Evolutionary conservation across 2,329 filamentous ascomycete species (phyloP), one percentile per base, ranked within the genome.

Genomic region (Aspergillus carbonarius): DNA sequence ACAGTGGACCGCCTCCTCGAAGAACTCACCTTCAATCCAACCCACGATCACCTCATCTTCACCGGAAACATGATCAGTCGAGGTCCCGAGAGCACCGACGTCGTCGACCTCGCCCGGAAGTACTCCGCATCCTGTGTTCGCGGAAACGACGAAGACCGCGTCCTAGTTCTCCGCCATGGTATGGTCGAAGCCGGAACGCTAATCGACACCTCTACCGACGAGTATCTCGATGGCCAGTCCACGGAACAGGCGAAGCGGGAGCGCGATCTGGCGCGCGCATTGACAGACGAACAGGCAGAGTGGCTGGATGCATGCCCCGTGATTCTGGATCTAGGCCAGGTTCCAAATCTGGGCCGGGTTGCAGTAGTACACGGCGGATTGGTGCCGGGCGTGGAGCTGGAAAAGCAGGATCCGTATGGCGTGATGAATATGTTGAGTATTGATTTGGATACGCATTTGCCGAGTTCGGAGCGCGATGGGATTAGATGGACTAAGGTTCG

Each of bases 391-490:
- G 78, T 96, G 0, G 74, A 83, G 0, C 80, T 96, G 13, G 81
- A 88, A 47, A 79, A 83, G 53, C 93, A 89, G 67, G 85, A 97
- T 73, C 89, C 92, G 0, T 87, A 85, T 73, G 88, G 89, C 53
- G 89, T 90, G 40, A 97, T 97, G 92, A 95, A 92, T 71, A 96
- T 99, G 91, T 87, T 92, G 57, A 90, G 87, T 6, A 84, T 96
- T 55, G 82, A 90, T 65, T 82, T 87, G 17, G 76, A 81, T 10
- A 87, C 85, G 10, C 82, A 85, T 59, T 76, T 85, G 12, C 87
- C 86, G 4, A 85, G 79, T 54, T 78, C 78, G 62, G 79, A 68
- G 61, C 75, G 66, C 54, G 75, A 72, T 5, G 89, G 88, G 52
- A 80, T 83, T 34, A 83, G 83, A 13, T 96, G 91, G 91, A 82